These are phyloP conservation scores for Escallonia herrerae DNA, from an alignment of 129 eudicot genomes.

Conservation along the genomic window DNA sequence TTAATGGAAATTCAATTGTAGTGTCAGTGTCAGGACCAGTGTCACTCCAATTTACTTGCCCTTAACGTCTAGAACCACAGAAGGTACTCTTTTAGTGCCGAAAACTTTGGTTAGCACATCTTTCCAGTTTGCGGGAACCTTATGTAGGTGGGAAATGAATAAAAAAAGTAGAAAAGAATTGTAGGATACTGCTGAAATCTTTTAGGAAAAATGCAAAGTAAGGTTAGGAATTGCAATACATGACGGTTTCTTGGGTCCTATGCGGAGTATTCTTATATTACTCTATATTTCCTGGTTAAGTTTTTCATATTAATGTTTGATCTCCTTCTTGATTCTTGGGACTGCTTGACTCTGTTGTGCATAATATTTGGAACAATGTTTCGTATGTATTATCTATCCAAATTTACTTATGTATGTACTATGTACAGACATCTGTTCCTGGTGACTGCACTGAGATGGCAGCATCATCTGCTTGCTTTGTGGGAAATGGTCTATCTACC, in stretches of 20 bases:
- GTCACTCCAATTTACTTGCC: no score
- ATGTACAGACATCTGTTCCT: background rate
- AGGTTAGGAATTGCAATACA: background rate
- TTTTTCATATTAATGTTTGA: background rate
- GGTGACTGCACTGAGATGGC: conserved; percentile 41
- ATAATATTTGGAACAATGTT: background rate
- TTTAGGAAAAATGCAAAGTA: no score
- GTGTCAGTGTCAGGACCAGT: no score
- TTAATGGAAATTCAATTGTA: no score
- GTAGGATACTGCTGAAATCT: no score
- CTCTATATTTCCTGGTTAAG: no score
- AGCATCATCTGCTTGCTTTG: conserved; percentile 66
- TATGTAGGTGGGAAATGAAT: no score
- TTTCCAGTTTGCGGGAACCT: no score
- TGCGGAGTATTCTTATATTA: background rate
- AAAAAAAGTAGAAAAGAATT: no score
- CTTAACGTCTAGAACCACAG: no score
- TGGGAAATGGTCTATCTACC: conserved; percentile 66
- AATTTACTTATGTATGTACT: background rate
- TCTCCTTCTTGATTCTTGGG: background rate
- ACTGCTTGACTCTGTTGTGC: background rate
- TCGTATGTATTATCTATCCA: background rate
- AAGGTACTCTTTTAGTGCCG: no score
- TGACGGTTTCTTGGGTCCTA: background rate
- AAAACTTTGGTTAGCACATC: no score